Base-by-base conservation (phyloP, 2,329 filamentous ascomycete species). In the Colletotrichum sp. region DNA sequence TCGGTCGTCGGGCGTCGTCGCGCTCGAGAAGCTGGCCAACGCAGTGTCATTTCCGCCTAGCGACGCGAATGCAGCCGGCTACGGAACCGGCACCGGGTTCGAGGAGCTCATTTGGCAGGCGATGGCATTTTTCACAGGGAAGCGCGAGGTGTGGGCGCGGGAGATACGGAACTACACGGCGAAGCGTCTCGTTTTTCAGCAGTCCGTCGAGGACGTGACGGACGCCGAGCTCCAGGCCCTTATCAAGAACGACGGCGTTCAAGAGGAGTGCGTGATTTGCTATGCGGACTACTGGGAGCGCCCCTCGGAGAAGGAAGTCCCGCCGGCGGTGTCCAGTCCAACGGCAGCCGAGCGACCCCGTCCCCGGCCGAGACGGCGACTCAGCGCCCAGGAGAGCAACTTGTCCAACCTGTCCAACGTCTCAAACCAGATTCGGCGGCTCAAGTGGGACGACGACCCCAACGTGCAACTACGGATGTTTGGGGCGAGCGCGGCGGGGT, bases 161-260 rank as follows among this genome's bases (percentile, higher is more conserved):
- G 70, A 67, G 18, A 66, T 69, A 13, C 60, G 66, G n/a, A 64
- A 30, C 28, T 75, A 75, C 58, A 64, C 62, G 36, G 62, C 64
- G 25, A 65, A 58, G 27, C 64, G 70, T 8, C 30, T 36, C 39
- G 27, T 75, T 12, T 68, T 75, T 28, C 70, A 75, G 6, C 15
- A 52, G 13, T 48, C 36, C 25, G 61, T 39, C 13, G 48, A 56
- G 16, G 12, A 12, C 15, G 25, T 70, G 9, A 25, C 25, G 9
- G 64, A 28, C 3, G 22, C 34, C 10, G 32, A 10, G 43, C 70
- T 67, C 43, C 36, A 8, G 66, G 13, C 22, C 12, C 27, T 25
- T 8, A 4, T 34, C 5, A 13, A n/a, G n/a, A 18, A 62, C 9
- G 34, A 43, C 10, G 66, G 36, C 6, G 69, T n/a, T 4, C 15